Evolutionary conservation across 768 basidiomycete genomes (phyloP).

Genomic region (Boletus vermiculosoides): DNA sequence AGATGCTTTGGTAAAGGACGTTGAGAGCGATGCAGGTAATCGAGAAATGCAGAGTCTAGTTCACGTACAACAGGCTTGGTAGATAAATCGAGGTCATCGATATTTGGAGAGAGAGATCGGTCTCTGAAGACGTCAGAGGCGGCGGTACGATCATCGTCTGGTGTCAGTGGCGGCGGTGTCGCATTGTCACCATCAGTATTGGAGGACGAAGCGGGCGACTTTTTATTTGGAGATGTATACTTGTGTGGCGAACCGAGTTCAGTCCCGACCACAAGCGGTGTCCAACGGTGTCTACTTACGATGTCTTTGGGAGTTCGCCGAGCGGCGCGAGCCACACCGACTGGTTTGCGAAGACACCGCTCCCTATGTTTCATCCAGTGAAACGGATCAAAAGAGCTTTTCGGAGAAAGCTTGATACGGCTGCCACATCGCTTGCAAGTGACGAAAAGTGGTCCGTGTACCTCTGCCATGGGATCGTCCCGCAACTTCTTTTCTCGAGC

Average conservation of each 20-base stretch:
- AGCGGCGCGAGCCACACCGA: constrained; percentile 17
- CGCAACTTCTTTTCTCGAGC: constrained; percentile 51
- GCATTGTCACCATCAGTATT: constrained; percentile 32
- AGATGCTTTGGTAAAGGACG: constrained; percentile 23
- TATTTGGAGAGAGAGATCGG: constrained; percentile 26
- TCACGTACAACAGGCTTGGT: constrained; percentile 25
- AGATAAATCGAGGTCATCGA: constrained; percentile 19
- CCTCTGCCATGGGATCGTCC: constrained; percentile 51
- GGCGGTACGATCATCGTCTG: constrained; percentile 32
- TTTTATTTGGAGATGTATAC: constrained; percentile 21
- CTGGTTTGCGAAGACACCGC: constrained; percentile 52
- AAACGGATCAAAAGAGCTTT: constrained; percentile 62
- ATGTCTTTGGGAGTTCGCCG: constrained; percentile 24
- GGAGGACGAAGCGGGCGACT: constrained; percentile 29
- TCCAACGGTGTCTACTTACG: constrained; percentile 13
- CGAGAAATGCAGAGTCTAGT: constrained; percentile 23
- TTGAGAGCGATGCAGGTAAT: constrained; percentile 28
- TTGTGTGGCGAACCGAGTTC: constrained; percentile 6
- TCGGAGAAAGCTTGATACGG: constrained; percentile 63
- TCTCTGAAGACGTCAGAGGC: constrained; percentile 21
- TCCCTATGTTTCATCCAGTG: constrained; percentile 67
- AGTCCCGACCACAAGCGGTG: not conserved
- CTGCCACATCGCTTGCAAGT: constrained; percentile 54
- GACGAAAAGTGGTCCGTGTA: constrained; percentile 50
- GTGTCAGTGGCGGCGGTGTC: constrained; percentile 38